Conservation (phyloP, 2,329 filamentous ascomycete genomes). For the Fusarium avenaceum region DNA sequence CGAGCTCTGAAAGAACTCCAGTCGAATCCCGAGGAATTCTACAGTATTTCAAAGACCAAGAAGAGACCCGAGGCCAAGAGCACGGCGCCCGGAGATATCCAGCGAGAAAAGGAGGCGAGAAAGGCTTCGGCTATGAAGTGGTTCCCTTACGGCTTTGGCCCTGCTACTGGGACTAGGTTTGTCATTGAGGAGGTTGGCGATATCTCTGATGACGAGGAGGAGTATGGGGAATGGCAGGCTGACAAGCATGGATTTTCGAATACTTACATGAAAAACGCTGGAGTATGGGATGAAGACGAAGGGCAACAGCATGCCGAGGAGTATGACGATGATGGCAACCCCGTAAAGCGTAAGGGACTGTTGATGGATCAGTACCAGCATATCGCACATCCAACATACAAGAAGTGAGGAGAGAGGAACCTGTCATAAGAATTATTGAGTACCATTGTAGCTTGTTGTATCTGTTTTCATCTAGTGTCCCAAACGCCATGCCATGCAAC, state of each 20-base stretch:
- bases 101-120: conserved; percentile 55
- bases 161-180: conserved; percentile 57
- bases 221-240: conserved; percentile 58
- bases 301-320: conserved; percentile 26
- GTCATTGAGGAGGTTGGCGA: conserved; percentile 62
- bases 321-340: neutral
- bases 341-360: conserved; percentile 5
- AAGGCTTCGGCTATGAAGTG: conserved; percentile 60
- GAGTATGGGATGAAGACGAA: neutral
- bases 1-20: conserved; percentile 38
- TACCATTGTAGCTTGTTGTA: conserved; percentile 19
- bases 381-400: neutral
- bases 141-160: conserved; percentile 62
- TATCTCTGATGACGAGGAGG: conserved; percentile 58
- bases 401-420: neutral
- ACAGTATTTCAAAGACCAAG: conserved; percentile 2
- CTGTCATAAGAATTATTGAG: neutral
- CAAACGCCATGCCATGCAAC: conserved; percentile 48
- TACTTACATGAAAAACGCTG: neutral
- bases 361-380: conserved; percentile 37
- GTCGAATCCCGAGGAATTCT: conserved; percentile 25
- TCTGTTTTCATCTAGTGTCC: conserved; percentile 27
- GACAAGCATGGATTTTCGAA: conserved; percentile 41
- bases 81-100: conserved; percentile 52
- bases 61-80: conserved; percentile 7